Evolutionary conservation across 331 rosid genomes (phyloP).

Genomic region (Arachis monticola): DNA sequence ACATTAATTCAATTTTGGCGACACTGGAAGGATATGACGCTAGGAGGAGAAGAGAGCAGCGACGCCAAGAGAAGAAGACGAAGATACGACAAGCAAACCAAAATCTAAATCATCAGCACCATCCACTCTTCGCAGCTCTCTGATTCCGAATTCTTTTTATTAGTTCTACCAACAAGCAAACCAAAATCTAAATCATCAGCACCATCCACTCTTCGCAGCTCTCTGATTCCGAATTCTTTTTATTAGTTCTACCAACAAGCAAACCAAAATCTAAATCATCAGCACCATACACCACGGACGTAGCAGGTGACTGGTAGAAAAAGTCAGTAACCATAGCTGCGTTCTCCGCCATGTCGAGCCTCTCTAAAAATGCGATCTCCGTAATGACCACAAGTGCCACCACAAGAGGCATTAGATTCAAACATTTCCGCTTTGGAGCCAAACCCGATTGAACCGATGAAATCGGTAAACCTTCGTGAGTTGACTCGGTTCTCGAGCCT

Average conservation of each 20-base stretch:
- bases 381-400: conserved; percentile 76
- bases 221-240: no score
- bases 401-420: conserved; percentile 62
- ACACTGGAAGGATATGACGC: no score
- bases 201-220: no score
- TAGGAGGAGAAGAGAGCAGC: no score
- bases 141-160: no score
- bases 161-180: no score
- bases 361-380: conserved; percentile 81
- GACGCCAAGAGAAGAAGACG: no score
- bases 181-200: no score
- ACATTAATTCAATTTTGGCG: no score
- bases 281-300: conserved; percentile 5
- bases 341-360: conserved; percentile 85
- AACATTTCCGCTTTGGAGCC: conserved; percentile 64
- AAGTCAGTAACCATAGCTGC: conserved; percentile 72
- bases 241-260: no score
- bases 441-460: conserved; percentile 34
- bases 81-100: conserved; percentile 4
- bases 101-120: conserved; percentile 19
- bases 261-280: no score
- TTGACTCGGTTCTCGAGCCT: conserved; percentile 61
- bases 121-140: no score
- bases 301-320: conserved; percentile 52
- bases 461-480: conserved; percentile 52